Percentiles rank a stretch among this genome's conserved stretches.
phyloP scores from a whole-genome alignment of 1,284 basidiomycete genomes.

The Vanrija sp. region DNA sequence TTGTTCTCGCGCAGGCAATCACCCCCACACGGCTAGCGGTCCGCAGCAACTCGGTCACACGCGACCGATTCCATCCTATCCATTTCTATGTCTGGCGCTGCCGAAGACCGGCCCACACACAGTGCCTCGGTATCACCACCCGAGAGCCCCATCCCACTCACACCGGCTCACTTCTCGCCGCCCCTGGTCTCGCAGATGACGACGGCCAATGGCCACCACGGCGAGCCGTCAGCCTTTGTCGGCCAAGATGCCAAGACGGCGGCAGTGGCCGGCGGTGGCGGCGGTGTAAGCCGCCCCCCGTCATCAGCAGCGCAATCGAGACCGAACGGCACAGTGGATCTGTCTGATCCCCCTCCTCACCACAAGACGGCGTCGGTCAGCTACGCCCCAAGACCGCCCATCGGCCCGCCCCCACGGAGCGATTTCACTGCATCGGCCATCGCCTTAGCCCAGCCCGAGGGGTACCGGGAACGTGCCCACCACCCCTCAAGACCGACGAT shows the following conservation, averaged over 20 bases:
- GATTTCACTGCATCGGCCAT: not conserved
- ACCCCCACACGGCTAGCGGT: too few species aligned
- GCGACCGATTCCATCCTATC: not conserved
- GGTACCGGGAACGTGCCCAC: not conserved
- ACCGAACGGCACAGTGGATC: too few species aligned
- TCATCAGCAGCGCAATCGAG: too few species aligned
- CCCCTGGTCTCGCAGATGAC: not conserved
- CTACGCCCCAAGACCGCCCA: too few species aligned
- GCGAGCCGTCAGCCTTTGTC: not conserved
- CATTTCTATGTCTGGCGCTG: not conserved
- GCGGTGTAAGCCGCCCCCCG: too few species aligned
- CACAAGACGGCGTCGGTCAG: too few species aligned
- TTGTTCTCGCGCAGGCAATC: too few species aligned
- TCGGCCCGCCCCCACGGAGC: too few species aligned
- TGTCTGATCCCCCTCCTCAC: too few species aligned
- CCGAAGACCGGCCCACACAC: not conserved
- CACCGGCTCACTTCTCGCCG: not conserved
- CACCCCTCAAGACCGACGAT: not conserved
- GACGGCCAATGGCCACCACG: not conserved
- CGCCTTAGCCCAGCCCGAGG: not conserved
- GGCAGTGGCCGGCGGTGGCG: too few species aligned
- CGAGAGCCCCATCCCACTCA: conserved; percentile 11
- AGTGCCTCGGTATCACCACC: conserved; percentile 12
- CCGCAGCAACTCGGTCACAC: not conserved
- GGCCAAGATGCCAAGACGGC: too few species aligned